phyloP scores from a whole-genome alignment of 2,329 filamentous ascomycete genomes.

The Monilinia fructicola region DNA sequence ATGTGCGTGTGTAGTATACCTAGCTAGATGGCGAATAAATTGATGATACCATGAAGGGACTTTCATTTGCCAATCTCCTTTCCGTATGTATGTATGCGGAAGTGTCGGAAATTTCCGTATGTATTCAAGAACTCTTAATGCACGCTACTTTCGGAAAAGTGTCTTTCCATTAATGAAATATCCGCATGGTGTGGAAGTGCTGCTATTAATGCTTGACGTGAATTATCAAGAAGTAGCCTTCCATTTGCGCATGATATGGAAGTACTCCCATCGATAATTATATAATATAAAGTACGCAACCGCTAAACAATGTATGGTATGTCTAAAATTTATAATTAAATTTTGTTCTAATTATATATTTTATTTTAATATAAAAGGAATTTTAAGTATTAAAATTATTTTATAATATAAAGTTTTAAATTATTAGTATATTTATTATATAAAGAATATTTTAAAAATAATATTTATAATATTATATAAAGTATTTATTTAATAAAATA shows the following conservation, averaged over 20 bases:
- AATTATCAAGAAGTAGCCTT: not conserved
- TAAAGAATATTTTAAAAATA: too few relatives aligned
- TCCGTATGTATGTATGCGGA: conserved; percentile 4
- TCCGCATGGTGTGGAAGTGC: not conserved
- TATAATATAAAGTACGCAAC: not conserved
- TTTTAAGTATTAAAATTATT: too few relatives aligned
- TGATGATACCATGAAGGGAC: conserved; percentile 22
- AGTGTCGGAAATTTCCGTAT: not conserved
- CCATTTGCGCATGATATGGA: not conserved
- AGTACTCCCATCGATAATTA: not conserved
- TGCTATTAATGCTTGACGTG: not conserved
- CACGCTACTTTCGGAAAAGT: not conserved
- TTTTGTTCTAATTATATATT: too few relatives aligned
- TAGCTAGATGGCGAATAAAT: conserved; percentile 26
- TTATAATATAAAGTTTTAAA: too few relatives aligned
- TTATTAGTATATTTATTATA: too few relatives aligned
- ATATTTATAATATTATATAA: too few relatives aligned
- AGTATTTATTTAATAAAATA: too few relatives aligned
- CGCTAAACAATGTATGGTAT: not conserved
- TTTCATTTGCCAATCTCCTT: not conserved
- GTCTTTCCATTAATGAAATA: not conserved
- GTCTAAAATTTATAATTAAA: not conserved
- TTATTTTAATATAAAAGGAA: too few relatives aligned
- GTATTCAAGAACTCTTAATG: conserved; percentile 3
- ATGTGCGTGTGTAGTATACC: conserved; percentile 26